Percentiles rank a stretch among this genome's conserved stretches.
phyloP scores from a whole-genome alignment of 2,329 filamentous ascomycete species.

The Penicillium sp. region DNA sequence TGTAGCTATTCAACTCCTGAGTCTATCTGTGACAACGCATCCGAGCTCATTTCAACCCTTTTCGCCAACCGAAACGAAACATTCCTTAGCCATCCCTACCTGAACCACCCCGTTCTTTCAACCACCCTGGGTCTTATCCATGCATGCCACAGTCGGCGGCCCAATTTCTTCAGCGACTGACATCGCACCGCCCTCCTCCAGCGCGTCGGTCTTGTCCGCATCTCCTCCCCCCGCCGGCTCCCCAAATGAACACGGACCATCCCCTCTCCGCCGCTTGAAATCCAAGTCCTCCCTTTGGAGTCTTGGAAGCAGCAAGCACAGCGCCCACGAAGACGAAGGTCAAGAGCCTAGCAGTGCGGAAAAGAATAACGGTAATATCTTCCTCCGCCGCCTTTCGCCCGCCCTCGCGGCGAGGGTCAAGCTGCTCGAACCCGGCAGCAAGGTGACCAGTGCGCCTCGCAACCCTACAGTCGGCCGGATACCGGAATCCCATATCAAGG shows the following conservation, averaged over 20 bases:
- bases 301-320: slow-evolving; percentile 33
- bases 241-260: slow-evolving; percentile 27
- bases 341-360: slow-evolving; percentile 23
- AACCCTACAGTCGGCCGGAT: slow-evolving; percentile 37
- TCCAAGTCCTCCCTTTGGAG: slow-evolving; percentile 39
- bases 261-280: slow-evolving; percentile 31
- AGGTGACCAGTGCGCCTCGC: slow-evolving; percentile 22
- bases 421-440: slow-evolving; percentile 38
- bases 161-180: slow-evolving; percentile 31
- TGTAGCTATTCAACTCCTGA: slow-evolving; percentile 15
- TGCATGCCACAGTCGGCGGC: slow-evolving; percentile 38
- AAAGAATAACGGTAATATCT: slow-evolving; percentile 34
- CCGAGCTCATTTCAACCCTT: slow-evolving; percentile 7
- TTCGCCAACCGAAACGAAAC: slow-evolving; percentile 21
- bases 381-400: slow-evolving; percentile 44
- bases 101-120: slow-evolving; percentile 12
- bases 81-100: slow-evolving; percentile 26
- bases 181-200: slow-evolving; percentile 22
- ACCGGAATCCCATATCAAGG: slow-evolving; percentile 41
- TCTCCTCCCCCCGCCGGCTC: slow-evolving; percentile 31
- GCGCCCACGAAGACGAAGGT: slow-evolving; percentile 30
- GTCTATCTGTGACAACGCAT: slow-evolving; percentile 4
- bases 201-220: slow-evolving; percentile 28
- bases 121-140: slow-evolving; percentile 26
- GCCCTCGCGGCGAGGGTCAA: slow-evolving; percentile 45